phyloP scores from a whole-genome alignment of 768 basidiomycete genomes.

The Trichaptum fuscoviolaceum region DNA sequence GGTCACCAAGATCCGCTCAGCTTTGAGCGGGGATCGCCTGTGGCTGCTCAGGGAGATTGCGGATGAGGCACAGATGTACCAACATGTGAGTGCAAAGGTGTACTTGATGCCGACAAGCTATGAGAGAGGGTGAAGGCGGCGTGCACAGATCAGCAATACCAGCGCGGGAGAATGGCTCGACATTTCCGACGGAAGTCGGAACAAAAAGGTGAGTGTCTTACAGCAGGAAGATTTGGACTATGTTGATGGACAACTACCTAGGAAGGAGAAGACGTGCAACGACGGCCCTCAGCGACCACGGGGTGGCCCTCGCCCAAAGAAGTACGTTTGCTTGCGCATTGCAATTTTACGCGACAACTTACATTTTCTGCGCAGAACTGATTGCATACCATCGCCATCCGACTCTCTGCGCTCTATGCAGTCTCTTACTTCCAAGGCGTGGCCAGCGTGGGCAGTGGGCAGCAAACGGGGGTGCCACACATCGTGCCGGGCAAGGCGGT shows the following conservation, averaged over 20 bases:
- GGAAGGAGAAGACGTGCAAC: slow-evolving; percentile 52
- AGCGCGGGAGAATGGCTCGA: slow-evolving; percentile 16
- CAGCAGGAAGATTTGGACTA: slow-evolving; percentile 64
- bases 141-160: slow-evolving; percentile 43
- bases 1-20: slow-evolving; percentile 64
- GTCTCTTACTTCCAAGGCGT: slow-evolving; percentile 57
- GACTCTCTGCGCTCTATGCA: too few relatives aligned
- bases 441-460: slow-evolving; percentile 22
- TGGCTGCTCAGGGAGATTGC: slow-evolving; percentile 89
- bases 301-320: slow-evolving; percentile 46
- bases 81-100: slow-evolving; percentile 66
- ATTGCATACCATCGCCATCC: slow-evolving; percentile 61
- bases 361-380: slow-evolving; percentile 35
- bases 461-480: slow-evolving; percentile 24
- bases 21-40: slow-evolving; percentile 67
- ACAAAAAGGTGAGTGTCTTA: slow-evolving; percentile 49
- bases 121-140: slow-evolving; percentile 57
- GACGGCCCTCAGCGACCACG: slow-evolving; percentile 39
- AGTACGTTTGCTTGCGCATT: too few relatives aligned
- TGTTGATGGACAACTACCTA: slow-evolving; percentile 49
- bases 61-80: slow-evolving; percentile 81
- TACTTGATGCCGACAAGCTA: slow-evolving; percentile 56
- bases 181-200: slow-evolving; percentile 51
- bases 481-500: slow-evolving; percentile 26
- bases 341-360: slow-evolving; percentile 4